Base-by-base conservation (phyloP, 202 grass and related monocot species). In the Alloteropsis angusta region DNA sequence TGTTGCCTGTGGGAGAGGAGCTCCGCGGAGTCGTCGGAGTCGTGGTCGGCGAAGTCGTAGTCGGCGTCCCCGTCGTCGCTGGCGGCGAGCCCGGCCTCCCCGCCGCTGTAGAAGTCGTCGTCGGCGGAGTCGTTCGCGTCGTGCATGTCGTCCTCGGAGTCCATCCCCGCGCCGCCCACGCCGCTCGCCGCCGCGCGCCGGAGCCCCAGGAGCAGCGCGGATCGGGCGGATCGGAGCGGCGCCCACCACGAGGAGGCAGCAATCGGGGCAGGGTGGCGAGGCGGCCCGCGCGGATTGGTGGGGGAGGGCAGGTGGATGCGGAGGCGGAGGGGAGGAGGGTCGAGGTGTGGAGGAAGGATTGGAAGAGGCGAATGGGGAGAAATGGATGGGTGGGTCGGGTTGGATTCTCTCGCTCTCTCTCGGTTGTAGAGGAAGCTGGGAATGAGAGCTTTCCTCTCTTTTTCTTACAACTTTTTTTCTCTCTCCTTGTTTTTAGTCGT, bases 71-170 rank as follows among this genome's bases (percentile, higher is more conserved):
- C 89, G 47, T 91, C 96, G 26, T 96, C 96, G 58, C 93, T 93
- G 45, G 83, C 89, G 64, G 85, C 83, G 65, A 77, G 82, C 35
- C 91, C 88, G 7, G 81, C 87, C 65, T 93, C 88, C 56, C 88
- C 88, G 60, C 92, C 90, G 60, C 92, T 96, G 86, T 99, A 99
- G 86, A 96, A 96, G 46, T 96, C 92, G 45, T 96, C 86, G 9
- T 84, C 89, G 34, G 77, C 84, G 6, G 84, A 84, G 77, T 82
- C 85, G 82, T 90, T 93, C 3, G 96, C 96, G 59, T 96, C 96
- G 72, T 93, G 92, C 96, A 99, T 96, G 64, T 99, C 90, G 59
- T 99, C 96, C 88, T 99, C 92, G 58, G 96, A 93, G 72, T 93
- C 90, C 96, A 99, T 96, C 43, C 48, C 47, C 6, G 59, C 79